phyloP scores from a whole-genome alignment of 208 protist species.

The Leishmania aethiopica region DNA sequence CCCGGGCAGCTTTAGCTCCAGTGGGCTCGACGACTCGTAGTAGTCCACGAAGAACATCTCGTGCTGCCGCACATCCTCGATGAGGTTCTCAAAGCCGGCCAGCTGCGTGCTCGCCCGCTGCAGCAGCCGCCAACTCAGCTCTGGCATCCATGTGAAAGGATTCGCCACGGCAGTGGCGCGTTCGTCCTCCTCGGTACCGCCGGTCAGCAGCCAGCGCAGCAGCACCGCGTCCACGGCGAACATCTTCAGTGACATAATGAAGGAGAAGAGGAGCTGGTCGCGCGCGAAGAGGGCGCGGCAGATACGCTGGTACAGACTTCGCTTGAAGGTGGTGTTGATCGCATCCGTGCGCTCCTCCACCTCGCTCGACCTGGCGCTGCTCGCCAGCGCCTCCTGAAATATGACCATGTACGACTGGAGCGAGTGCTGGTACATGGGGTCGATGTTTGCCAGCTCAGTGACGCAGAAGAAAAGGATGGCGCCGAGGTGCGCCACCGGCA shows the following conservation, averaged over 20 bases:
- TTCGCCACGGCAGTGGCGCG: conserved; percentile 27
- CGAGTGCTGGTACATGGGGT: conserved; percentile 98
- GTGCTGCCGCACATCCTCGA: conserved; percentile 43
- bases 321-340: conserved; percentile 89
- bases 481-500: conserved; percentile 94
- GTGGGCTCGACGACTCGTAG: conserved; percentile 89
- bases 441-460: conserved; percentile 95
- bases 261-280: conserved; percentile 95
- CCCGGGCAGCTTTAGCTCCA: conserved; percentile 74
- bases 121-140: conserved; percentile 89
- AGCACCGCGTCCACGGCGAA: conserved; percentile 85
- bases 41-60: conserved; percentile 76
- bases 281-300: conserved; percentile 94
- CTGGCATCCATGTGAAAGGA: conserved; percentile 89
- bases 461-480: conserved; percentile 98
- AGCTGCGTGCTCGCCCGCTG: conserved; percentile 78
- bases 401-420: conserved; percentile 96
- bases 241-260: conserved; percentile 94
- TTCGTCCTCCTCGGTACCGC: conserved; percentile 74
- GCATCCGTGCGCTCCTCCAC: conserved; percentile 80
- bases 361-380: conserved; percentile 77
- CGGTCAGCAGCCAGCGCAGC: conserved; percentile 93
- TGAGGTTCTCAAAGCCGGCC: conserved; percentile 43
- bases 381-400: conserved; percentile 92
- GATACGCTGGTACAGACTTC: conserved; percentile 84